Base-by-base conservation (phyloP, 2,329 filamentous ascomycete genomes). In the Aquanectria penicillioides region DNA sequence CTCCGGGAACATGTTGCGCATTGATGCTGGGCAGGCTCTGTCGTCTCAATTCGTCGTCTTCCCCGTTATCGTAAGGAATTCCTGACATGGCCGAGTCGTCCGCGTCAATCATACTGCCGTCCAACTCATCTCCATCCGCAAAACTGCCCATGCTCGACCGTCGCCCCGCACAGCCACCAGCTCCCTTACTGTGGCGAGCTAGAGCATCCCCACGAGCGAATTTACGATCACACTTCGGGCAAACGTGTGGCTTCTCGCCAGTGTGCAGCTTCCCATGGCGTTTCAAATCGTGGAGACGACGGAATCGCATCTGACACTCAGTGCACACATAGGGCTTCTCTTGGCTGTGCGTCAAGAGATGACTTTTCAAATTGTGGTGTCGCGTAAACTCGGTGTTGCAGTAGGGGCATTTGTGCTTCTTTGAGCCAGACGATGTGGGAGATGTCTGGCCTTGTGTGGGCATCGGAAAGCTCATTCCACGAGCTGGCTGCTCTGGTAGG, bases 291-390 rank as follows among this genome's bases (percentile, higher is more conserved):
- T 99, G 95, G 48, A 98, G 82, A 63, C 95, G 88, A 53, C 95
- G 87, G 77, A 99, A 99, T 49, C 94, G 89, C 75, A 95, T 92
- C 68, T 94, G 87, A 74, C 95, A 99, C n/a, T 92, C 93, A 62
- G 92, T 89, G 73, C 95, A 99, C 23, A 95, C 87, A 72, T 95
- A 99, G 0, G 95, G 95, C 77, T 99, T 99, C 76, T 99, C 95
- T 81, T 99, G 94, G 71, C 94, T 97, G 76, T 98, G 95, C 1
- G 95, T 98, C 73, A 99, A 86, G 56, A 99, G 85, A 78, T 99
- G 95, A 68, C 93, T 97, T 79, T 98, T 99, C 23, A 98, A 85
- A 71, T 99, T 98, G 74, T 98, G 95, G 73, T 98, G 95, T 38
- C 95, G 88, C 23, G 95, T 99, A 69, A 99, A 99, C 71, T 97